Evolutionary conservation across 2,329 filamentous ascomycete species (phyloP), one percentile per base, ranked within the genome.

Genomic region (Clarireedia homoeocarpa): DNA sequence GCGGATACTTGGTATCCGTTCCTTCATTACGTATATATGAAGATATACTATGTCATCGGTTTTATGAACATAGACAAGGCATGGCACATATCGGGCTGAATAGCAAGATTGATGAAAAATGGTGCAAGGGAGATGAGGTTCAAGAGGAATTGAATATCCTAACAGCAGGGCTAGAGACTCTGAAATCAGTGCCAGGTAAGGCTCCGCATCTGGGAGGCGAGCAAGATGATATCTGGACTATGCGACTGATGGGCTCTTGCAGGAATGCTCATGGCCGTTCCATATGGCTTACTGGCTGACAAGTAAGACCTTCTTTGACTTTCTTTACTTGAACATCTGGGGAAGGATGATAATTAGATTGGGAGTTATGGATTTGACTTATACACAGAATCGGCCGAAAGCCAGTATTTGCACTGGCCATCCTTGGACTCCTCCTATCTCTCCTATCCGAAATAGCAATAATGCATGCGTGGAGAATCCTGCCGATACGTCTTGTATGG

Each of bases 31-130:
- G 72, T 45, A 64, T 72, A 27, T 68, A 67, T 42, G 73, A 74
- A 58, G 70, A 74, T 60, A 69, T 73, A 36, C 59, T 73, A 20
- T 75, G 73, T 59, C 71, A 69, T 53, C 69, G 71, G 52, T 73
- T 73, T 54, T 69, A 66, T 51, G 61, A 66, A n/a, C 46, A 59
- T 15, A 39, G 63, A 17, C 45, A 61, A 23, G 62, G 63, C 10
- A 55, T 48, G 4, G 63, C 53, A 14, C 60, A 61, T 45, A 64
- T 68, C 44, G 59, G 60, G 4, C 55, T 63, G 10, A 53, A 58
- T 9, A 59, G 54, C 26, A 47, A 52, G 2, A 72, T 74, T 39
- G 67, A 71, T 27, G 72, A 74, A 60, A 59, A 44, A 7, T 48
- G 67, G 48, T 74, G 72, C 60, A 74, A 74, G 60, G 66, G 59